Evolutionary conservation across 495 filamentous ascomycete genomes (phyloP), one percentile per base, ranked within the genome.

Genomic region (Cetradonia linearis): DNA sequence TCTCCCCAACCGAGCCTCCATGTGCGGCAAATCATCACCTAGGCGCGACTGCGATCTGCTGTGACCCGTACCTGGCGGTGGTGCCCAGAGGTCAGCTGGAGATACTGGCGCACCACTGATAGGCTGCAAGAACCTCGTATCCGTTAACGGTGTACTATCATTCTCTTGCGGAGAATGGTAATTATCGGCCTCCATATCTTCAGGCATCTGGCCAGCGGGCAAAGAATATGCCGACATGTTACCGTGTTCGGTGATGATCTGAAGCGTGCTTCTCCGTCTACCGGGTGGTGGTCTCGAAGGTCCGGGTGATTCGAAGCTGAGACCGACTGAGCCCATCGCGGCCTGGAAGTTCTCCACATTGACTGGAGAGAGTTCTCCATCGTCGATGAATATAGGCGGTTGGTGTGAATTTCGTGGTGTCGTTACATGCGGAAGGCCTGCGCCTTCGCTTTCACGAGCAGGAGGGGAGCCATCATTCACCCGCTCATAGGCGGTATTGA

Each of bases 131-230:
- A 79, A 77, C 61, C 68, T 73, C 36, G 73, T 68, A 63, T 81
- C 75, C 28, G 86, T 89, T 63, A 93, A 75, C 58, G 81, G 83
- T 37, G 81, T 78, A 7, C 76, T 79, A 66, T 95, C 89, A 31
- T 83, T 83, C 65, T 91, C 85, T 52, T 71, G 66, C 20, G 71
- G 70, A 27, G 74, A 70, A 50, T 82, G 75, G 61, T 85, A 86
- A 58, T 77, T 71, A 30, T 83, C 80, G 44, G 80, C 48, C 14
- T 64, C 61, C 11, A 73, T 68, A 53, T 80, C 77, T 61, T 81
- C 77, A 9, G 36, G 20, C 25, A 34, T 20, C 62, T 82, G 79
- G 63, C 78, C 77, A 20, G 70, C 38, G 13, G 46, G 58, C 38
- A 57, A 33, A 36, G 72, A 67, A 59, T 71, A 71, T 59, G 72